Percentiles rank a stretch among this genome's conserved stretches.
Evolutionary conservation across 192 early-diverging fungal genomes (phyloP).

Genomic region (Lobosporangium transversale): DNA sequence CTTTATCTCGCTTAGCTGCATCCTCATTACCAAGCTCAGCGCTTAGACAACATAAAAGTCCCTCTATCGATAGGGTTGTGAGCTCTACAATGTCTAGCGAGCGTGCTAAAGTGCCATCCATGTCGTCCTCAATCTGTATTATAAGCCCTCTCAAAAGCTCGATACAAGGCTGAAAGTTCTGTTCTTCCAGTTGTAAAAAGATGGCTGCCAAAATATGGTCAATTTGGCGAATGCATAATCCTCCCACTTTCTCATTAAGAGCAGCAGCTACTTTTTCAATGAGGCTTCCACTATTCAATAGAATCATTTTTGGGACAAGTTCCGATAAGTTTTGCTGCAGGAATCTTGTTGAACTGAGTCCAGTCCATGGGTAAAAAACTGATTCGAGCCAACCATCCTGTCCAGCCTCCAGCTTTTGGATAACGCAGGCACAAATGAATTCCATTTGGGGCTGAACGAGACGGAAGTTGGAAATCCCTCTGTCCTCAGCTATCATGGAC

Average conservation of each 20-base stretch:
- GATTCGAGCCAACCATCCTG: slow-evolving; percentile 25
- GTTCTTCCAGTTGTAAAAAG: slow-evolving; percentile 9
- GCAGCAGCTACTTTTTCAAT: slow-evolving; percentile 17
- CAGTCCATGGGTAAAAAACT: slow-evolving; percentile 23
- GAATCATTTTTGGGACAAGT: slow-evolving; percentile 29
- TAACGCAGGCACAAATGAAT: slow-evolving; percentile 11
- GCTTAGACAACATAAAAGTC: slow-evolving; percentile 23
- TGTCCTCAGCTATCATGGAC: slow-evolving; percentile 24
- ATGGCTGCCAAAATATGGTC: slow-evolving; percentile 31
- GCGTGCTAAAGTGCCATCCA: not conserved
- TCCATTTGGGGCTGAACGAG: slow-evolving; percentile 25
- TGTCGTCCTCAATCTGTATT: slow-evolving; percentile 7
- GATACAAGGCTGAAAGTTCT: slow-evolving; percentile 6
- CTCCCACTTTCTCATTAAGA: not conserved
- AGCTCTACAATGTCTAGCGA: slow-evolving; percentile 4
- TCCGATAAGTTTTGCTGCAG: slow-evolving; percentile 14
- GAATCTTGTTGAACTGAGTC: slow-evolving; percentile 14
- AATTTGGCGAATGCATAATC: slow-evolving; percentile 26
- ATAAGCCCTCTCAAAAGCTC: slow-evolving; percentile 14
- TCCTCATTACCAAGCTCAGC: slow-evolving; percentile 33
- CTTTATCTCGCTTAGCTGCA: not conserved
- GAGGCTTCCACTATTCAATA: slow-evolving; percentile 8
- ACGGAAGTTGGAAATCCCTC: slow-evolving; percentile 3
- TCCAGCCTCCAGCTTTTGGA: slow-evolving; percentile 13
- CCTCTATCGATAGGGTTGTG: slow-evolving; percentile 12